Conservation (phyloP, 2,329 filamentous ascomycete genomes). For the Penicillium sclerotigenum region DNA sequence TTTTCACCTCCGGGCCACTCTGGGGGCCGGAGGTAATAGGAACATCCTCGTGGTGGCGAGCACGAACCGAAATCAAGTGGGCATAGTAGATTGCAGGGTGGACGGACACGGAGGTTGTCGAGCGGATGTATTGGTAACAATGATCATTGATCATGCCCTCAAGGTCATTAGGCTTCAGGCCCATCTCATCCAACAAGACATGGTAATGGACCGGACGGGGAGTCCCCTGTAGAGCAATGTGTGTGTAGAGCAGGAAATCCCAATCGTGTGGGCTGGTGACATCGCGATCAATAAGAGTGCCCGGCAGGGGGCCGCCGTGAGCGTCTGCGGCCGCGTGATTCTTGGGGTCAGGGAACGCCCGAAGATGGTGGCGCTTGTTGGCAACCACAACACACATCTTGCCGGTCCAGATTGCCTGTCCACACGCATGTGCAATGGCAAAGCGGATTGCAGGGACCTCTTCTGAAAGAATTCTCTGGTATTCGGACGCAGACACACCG, state of each 20-base stretch:
- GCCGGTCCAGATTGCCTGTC: constrained; percentile 40
- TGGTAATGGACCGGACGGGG: constrained; percentile 90
- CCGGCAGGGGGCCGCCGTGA: constrained; percentile 79
- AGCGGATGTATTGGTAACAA: constrained; percentile 88
- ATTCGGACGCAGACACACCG: constrained; percentile 85
- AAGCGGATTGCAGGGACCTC: constrained; percentile 55
- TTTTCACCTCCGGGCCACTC: constrained; percentile 38
- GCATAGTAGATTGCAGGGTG: constrained; percentile 92
- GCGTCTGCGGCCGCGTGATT: constrained; percentile 57
- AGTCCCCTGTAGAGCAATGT: constrained; percentile 87
- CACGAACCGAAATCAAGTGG: constrained; percentile 79
- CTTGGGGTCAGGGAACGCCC: constrained; percentile 73
- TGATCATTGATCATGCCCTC: constrained; percentile 92
- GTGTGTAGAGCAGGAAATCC: constrained; percentile 74
- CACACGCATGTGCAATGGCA: constrained; percentile 10
- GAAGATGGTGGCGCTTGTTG: constrained; percentile 90
- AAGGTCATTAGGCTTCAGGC: constrained; percentile 64
- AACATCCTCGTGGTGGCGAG: constrained; percentile 67
- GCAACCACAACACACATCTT: constrained; percentile 84
- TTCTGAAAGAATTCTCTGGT: constrained; percentile 70
- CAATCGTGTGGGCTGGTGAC: constrained; percentile 89
- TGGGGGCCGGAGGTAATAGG: constrained; percentile 40
- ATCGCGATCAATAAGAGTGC: constrained; percentile 81
- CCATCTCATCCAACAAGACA: constrained; percentile 77
- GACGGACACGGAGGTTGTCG: constrained; percentile 81